Conservation (phyloP, 1,284 basidiomycete species). For the Peniophora sp. region DNA sequence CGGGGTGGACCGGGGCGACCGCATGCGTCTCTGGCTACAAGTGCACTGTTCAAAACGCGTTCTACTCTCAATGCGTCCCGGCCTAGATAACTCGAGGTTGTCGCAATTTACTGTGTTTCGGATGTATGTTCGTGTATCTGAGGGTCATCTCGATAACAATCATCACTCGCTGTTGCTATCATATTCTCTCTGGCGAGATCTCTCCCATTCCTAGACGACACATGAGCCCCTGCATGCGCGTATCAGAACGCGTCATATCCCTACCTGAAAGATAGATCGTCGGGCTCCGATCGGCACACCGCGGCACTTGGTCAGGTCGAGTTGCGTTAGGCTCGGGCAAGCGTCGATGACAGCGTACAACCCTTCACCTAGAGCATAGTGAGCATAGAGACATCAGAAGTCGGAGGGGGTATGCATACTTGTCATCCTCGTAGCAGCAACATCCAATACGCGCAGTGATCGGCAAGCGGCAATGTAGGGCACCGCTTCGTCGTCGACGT, state of each 20-base stretch:
- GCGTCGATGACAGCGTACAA: slow-evolving; percentile 50
- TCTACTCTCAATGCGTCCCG: slow-evolving; percentile 40
- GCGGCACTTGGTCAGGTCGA: slow-evolving; percentile 62
- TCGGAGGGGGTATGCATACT: slow-evolving; percentile 26
- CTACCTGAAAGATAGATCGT: slow-evolving; percentile 60
- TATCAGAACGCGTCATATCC: too few relatives aligned
- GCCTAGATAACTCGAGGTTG: slow-evolving; percentile 11
- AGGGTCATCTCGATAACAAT: slow-evolving; percentile 4
- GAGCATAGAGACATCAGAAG: background rate
- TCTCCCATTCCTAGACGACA: slow-evolving; percentile 35
- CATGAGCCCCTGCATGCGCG: background rate
- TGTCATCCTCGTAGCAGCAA: slow-evolving; percentile 53
- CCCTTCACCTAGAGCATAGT: slow-evolving; percentile 35
- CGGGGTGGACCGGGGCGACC: slow-evolving; percentile 37
- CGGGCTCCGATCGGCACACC: slow-evolving; percentile 51
- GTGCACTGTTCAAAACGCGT: slow-evolving; percentile 31
- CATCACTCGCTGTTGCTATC: slow-evolving; percentile 16
- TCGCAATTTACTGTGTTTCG: background rate
- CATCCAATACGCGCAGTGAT: slow-evolving; percentile 37
- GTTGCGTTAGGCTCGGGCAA: slow-evolving; percentile 39
- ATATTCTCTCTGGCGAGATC: slow-evolving; percentile 9
- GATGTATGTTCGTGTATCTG: slow-evolving; percentile 1
- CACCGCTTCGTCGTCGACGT: slow-evolving; percentile 48
- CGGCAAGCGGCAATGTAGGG: slow-evolving; percentile 45
- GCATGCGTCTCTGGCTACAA: slow-evolving; percentile 33